phyloP scores from a whole-genome alignment of 768 basidiomycete genomes.

The Lepiota brunneoincarnata region DNA sequence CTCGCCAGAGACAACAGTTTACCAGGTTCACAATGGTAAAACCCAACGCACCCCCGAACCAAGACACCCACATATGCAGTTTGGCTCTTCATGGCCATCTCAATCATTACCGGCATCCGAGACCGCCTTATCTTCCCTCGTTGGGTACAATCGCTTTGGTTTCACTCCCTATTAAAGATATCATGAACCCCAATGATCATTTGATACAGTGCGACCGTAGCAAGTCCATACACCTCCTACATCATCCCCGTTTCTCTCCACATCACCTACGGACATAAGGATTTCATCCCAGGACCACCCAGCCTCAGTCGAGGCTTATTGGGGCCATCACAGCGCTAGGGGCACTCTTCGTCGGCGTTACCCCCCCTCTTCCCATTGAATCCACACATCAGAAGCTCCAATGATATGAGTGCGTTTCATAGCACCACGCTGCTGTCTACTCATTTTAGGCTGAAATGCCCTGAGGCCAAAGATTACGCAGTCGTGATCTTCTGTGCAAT shows the following conservation, averaged over 20 bases:
- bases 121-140: constrained; percentile 29
- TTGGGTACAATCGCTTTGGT: constrained; percentile 22
- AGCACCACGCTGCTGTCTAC: background rate
- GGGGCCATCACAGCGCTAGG: constrained; percentile 26
- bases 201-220: constrained; percentile 25
- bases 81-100: constrained; percentile 33
- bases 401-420: constrained; percentile 30
- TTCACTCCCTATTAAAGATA: background rate
- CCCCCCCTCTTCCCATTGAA: constrained; percentile 31
- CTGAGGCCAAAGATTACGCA: constrained; percentile 51
- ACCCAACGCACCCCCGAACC: constrained; percentile 27
- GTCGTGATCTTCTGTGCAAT: constrained; percentile 64
- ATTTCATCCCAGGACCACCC: constrained; percentile 32
- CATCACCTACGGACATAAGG: constrained; percentile 30
- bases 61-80: constrained; percentile 37
- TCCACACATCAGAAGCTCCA: constrained; percentile 16
- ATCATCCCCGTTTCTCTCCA: constrained; percentile 33
- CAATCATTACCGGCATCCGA: constrained; percentile 25
- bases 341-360: constrained; percentile 30
- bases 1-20: constrained; percentile 46
- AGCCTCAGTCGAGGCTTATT: constrained; percentile 26
- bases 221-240: constrained; percentile 35
- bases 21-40: constrained; percentile 35
- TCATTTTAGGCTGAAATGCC: too few relatives aligned
- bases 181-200: background rate